Conservation (phyloP, 2,329 filamentous ascomycete genomes). For the Niveomyces coronatus region DNA sequence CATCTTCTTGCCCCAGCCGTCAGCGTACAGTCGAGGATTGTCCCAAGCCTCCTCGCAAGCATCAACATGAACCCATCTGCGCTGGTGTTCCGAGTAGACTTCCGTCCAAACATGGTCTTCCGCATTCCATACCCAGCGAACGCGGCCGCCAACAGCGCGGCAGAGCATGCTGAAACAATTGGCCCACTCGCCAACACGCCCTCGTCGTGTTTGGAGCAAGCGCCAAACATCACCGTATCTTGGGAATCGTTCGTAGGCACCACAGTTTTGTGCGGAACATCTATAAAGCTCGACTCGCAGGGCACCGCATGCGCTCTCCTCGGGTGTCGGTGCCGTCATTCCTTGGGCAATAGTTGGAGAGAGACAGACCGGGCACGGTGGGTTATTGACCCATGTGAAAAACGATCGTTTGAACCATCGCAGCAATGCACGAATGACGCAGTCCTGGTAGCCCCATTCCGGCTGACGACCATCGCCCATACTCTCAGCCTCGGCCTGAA, state of each 20-base stretch:
- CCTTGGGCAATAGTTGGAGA: slow-evolving; percentile 76
- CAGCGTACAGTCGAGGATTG: slow-evolving; percentile 80
- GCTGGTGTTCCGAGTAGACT: slow-evolving; percentile 87
- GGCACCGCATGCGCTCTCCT: slow-evolving; percentile 82
- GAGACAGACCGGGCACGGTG: slow-evolving; percentile 69
- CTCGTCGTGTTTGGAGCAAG: slow-evolving; percentile 73
- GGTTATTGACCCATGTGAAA: slow-evolving; percentile 96
- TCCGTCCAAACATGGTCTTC: slow-evolving; percentile 98
- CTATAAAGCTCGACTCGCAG: slow-evolving; percentile 81
- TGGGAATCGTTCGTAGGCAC: slow-evolving; percentile 78
- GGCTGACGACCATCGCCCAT: slow-evolving; percentile 70
- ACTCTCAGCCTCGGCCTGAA: slow-evolving; percentile 79
- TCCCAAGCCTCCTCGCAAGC: slow-evolving; percentile 94
- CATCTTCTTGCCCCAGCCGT: slow-evolving; percentile 94
- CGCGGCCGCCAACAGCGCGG: slow-evolving; percentile 78
- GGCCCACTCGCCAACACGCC: slow-evolving; percentile 89
- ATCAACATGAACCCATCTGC: slow-evolving; percentile 95
- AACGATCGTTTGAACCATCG: slow-evolving; percentile 92
- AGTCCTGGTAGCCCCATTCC: slow-evolving; percentile 97
- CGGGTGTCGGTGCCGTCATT: slow-evolving; percentile 73
- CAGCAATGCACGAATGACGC: slow-evolving; percentile 78
- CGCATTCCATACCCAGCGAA: slow-evolving; percentile 96
- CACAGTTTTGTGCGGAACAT: slow-evolving; percentile 68
- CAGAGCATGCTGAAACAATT: slow-evolving; percentile 99
- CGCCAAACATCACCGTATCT: slow-evolving; percentile 94